Conservation (phyloP, 352 stramenopile species). For the Sclerospora graminicola region DNA sequence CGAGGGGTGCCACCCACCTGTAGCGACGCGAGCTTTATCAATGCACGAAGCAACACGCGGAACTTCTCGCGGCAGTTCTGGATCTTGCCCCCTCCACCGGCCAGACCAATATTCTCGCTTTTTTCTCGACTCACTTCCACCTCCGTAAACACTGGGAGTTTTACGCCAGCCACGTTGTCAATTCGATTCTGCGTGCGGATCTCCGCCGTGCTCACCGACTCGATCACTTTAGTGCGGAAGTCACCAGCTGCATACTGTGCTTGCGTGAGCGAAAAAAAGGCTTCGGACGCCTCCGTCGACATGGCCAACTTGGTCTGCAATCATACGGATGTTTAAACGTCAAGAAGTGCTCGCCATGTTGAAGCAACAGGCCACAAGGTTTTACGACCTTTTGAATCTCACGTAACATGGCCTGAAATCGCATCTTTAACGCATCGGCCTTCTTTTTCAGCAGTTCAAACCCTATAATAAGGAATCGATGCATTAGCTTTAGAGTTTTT, state of each 20-base stretch:
- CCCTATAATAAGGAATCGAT: conserved; percentile 18
- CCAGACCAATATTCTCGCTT: conserved; percentile 91
- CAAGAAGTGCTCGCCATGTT: neutral
- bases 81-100: conserved; percentile 96
- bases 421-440: conserved; percentile 97
- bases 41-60: conserved; percentile 60
- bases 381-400: conserved; percentile 75
- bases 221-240: conserved; percentile 94
- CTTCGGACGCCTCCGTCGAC: conserved; percentile 83
- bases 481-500: too few relatives aligned
- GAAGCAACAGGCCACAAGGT: neutral
- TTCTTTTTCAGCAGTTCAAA: conserved; percentile 94
- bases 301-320: conserved; percentile 77
- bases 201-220: conserved; percentile 92
- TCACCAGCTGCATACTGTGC: conserved; percentile 97
- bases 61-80: conserved; percentile 89
- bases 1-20: conserved; percentile 23
- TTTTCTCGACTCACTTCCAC: conserved; percentile 92
- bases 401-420: conserved; percentile 83
- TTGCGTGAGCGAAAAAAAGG: conserved; percentile 97
- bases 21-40: conserved; percentile 85
- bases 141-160: conserved; percentile 97
- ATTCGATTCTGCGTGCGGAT: conserved; percentile 95
- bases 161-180: conserved; percentile 99
- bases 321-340: neutral